Percentiles rank a stretch among this genome's conserved stretches.
phyloP scores from a whole-genome alignment of 495 filamentous ascomycete species.

The Neurospora intermedia region DNA sequence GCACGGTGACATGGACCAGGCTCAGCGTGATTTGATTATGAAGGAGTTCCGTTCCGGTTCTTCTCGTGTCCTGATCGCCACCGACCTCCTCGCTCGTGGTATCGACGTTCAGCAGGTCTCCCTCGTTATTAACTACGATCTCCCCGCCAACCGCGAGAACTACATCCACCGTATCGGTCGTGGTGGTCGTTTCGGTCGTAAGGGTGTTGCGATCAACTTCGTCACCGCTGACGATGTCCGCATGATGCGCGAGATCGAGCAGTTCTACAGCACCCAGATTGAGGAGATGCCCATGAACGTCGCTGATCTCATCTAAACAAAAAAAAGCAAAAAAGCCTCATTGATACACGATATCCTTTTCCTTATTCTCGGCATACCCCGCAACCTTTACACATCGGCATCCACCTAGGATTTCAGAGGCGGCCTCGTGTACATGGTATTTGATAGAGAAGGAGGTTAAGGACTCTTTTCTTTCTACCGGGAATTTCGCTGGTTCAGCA shows the following conservation, averaged over 20 bases:
- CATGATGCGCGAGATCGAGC: slow-evolving; percentile 94
- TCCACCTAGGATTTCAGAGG: slow-evolving; percentile 8
- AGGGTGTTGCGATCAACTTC: slow-evolving; percentile 99
- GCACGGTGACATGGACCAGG: slow-evolving; percentile 99
- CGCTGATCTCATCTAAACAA: slow-evolving; percentile 46
- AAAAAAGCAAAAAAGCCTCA: not conserved
- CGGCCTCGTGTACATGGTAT: slow-evolving; percentile 16
- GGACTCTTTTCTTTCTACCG: slow-evolving; percentile 4
- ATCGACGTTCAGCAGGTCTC: slow-evolving; percentile 99
- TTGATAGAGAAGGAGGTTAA: slow-evolving; percentile 15
- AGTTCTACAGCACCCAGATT: slow-evolving; percentile 96
- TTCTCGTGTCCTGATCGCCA: slow-evolving; percentile 94
- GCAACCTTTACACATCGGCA: slow-evolving; percentile 16
- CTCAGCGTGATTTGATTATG: slow-evolving; percentile 97
- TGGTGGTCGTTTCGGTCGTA: slow-evolving; percentile 89
- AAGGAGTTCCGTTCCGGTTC: slow-evolving; percentile 96
- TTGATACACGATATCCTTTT: slow-evolving; percentile 4
- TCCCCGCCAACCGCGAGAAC: slow-evolving; percentile 98
- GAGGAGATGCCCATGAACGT: slow-evolving; percentile 99
- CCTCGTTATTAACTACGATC: slow-evolving; percentile 98
- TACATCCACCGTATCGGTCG: slow-evolving; percentile 98
- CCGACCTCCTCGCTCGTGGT: slow-evolving; percentile 93
- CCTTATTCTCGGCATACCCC: slow-evolving; percentile 20
- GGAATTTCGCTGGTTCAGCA: slow-evolving; percentile 18
- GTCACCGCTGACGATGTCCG: slow-evolving; percentile 96